Conservation (phyloP, 1,284 basidiomycete genomes). For the Peniophora sp. region DNA sequence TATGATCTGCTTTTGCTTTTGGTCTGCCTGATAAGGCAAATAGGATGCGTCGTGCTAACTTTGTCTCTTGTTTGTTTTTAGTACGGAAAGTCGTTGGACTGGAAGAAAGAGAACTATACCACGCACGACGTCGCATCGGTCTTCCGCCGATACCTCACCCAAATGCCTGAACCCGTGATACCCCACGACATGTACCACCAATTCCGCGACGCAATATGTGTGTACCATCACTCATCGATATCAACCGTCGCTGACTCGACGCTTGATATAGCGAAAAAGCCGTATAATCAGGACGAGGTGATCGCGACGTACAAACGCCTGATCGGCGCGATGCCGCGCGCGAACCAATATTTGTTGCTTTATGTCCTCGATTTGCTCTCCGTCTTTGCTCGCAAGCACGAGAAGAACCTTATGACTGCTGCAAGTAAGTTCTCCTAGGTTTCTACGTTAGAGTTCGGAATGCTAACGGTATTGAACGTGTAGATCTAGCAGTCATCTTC, state of each 20-base stretch:
- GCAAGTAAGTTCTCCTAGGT: constrained; percentile 63
- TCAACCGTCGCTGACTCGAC: not conserved
- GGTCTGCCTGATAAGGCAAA: too few species aligned
- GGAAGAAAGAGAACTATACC: constrained; percentile 80
- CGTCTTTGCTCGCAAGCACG: constrained; percentile 86
- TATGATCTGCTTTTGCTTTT: too few species aligned
- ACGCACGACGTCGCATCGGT: constrained; percentile 97
- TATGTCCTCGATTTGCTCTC: constrained; percentile 95
- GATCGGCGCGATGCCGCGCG: constrained; percentile 77
- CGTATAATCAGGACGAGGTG: constrained; percentile 58
- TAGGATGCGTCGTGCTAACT: too few species aligned
- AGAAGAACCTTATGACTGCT: constrained; percentile 94
- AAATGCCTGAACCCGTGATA: constrained; percentile 93
- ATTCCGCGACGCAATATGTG: constrained; percentile 81
- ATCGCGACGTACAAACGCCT: constrained; percentile 78
- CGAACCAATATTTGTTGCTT: constrained; percentile 90
- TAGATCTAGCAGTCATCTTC: constrained; percentile 92
- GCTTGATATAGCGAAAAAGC: constrained; percentile 45
- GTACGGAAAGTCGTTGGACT: constrained; percentile 93
- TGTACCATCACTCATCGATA: constrained; percentile 15
- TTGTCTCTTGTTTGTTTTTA: constrained; percentile 20
- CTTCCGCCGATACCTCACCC: constrained; percentile 90
- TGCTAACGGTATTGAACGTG: not conserved
- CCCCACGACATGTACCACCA: constrained; percentile 75
- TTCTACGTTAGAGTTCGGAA: not conserved